Evolutionary conservation across 2,329 filamentous ascomycete genomes (phyloP), one percentile per base, ranked within the genome.

Genomic region (Hymenoscyphus fructigenus): DNA sequence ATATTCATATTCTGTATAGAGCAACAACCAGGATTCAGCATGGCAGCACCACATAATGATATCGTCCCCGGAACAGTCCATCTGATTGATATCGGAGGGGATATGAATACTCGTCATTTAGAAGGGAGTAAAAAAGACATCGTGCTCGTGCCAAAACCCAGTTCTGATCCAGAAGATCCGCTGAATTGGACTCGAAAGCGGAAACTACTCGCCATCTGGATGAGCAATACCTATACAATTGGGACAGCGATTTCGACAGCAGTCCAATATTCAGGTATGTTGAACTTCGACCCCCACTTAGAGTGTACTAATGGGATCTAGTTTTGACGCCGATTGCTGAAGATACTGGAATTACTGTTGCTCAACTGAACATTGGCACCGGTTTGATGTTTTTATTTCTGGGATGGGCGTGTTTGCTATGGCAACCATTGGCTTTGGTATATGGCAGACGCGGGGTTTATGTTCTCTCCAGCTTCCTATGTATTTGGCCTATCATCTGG

Each of bases 331-430:
- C 78, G 15, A 79, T 84, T 34, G 77, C 78, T 5, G 71, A 77
- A 61, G 79, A 79, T n/a, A 80, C 79, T 0, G 78, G 77, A 5
- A 73, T 84, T 53, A 78, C 69, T 83, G 29, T 34, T 34, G 32
- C 32, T 34, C 32, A 34, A 34, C 32, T 34, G 9, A 80, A 81
- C 60, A 75, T 79, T 63, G 82, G 82, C 17, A 83, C 79, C 4
- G 82, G 82, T 3, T 77, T 80, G 57, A 81, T 82, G 79, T 83
- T 83, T 66, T 69, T 84, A 26, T 75, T 81, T 14, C 77, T 82
- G 20, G 81, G 82, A 1, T 83, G 81, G 81, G 80, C 79, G 0
- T 78, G 79, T 65, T 71, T 85, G 3, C 71, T 84, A 41, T 83
- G 80, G 80, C 82, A 84, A 67, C 82, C 82, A 1, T 72, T 84